A percentile compares a stretch with the other conserved stretches of the same genome.
Conservation (phyloP, 2,329 filamentous ascomycete genomes). For the Sporothrix pallida region DNA sequence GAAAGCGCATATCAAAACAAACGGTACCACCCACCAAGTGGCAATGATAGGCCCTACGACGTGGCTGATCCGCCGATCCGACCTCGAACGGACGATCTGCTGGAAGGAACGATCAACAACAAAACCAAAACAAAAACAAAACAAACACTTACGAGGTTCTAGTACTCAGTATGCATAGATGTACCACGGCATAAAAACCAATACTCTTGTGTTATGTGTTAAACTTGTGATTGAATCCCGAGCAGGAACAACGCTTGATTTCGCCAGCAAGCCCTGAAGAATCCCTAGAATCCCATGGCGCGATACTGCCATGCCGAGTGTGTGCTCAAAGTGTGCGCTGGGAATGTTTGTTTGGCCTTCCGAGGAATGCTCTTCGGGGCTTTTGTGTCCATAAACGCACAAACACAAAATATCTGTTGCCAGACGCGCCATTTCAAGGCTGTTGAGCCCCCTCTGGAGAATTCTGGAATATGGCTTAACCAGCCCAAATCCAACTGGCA, state of each 20-base stretch:
- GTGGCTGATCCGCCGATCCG: conserved; percentile 11
- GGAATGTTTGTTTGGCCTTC: not conserved
- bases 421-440: too few species aligned
- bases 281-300: not conserved
- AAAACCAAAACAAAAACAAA: not conserved
- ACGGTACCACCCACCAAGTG: conserved; percentile 2
- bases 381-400: not conserved
- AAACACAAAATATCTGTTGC: too few species aligned
- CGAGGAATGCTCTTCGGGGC: conserved; percentile 9
- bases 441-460: not conserved
- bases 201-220: too few species aligned
- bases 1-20: conserved; percentile 9
- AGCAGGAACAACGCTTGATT: not conserved
- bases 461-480: conserved; percentile 16
- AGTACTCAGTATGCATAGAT: too few species aligned
- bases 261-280: not conserved
- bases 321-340: not conserved
- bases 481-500: not conserved
- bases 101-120: conserved; percentile 6
- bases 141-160: not conserved
- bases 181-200: too few species aligned
- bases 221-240: not conserved
- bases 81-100: conserved; percentile 18
- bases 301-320: not conserved
- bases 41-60: conserved; percentile 16